Evolutionary conservation across 306 rosid species (phyloP), one percentile per base, ranked within the genome.

Genomic region (Acacia melanoxylon): DNA sequence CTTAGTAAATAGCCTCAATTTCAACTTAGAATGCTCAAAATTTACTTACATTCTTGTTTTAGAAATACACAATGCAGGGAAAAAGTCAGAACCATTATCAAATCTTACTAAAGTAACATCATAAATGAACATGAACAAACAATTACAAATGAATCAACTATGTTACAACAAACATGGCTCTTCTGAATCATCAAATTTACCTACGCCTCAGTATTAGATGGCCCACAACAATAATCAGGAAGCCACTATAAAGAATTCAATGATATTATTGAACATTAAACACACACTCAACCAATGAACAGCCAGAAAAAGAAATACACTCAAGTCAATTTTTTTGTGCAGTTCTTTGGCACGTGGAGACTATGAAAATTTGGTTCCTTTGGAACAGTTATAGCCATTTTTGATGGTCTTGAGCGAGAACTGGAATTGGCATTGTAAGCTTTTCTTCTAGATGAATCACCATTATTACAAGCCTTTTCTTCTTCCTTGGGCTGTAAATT

Each of bases 291-390:
- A 9, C 31, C 51, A 1, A 33, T 72, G 20, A 45, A 56, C 2
- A 19, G 29, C 62, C 25, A 22, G 1, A 3, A 24, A 20, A 6
- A 54, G 20, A 5, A 0, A 51, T 10, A 16, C 20, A 48, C 12
- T 66, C 66, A 81, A 20, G 72, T 76, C 65, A 11, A 78, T 78
- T 83, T 85, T 48, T 78, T 85, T 27, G 49, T 74, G 84, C 87
- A 78, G 20, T 67, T 49, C 83, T 76, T 84, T 9, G 83, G 97
- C 59, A 89, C 86, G 44, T 89, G 98, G 62, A 88, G 84, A 41
- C 69, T 78, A 37, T 92, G 98, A 86, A 93, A 91, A 44, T 83
- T 88, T 48, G 94, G 98, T 77, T 89, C 91, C 87, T 86, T 90
- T 6, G 98, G 90, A 75, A 89, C 83, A 40, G 97, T 93, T 68